Evolutionary conservation across 805 yeast genomes (phyloP).

Genomic region (Wickerhamiella galacta): DNA sequence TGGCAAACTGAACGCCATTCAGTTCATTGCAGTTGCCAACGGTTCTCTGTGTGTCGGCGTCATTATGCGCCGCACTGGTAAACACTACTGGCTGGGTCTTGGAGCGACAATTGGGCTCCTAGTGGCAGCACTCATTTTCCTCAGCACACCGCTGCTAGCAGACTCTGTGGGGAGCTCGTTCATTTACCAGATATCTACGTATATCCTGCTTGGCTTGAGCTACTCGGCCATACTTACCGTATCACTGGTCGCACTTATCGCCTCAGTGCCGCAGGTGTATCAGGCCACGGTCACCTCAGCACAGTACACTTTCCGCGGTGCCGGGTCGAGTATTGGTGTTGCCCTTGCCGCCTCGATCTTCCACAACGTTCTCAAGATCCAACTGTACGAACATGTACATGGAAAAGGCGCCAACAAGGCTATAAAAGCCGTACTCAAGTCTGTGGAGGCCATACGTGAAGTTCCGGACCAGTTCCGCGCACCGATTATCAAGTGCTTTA

Average conservation of each 20-base stretch:
- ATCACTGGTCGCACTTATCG: constrained; percentile 55
- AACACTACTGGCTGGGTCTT: constrained; percentile 35
- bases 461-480: constrained; percentile 31
- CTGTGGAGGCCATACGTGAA: constrained; percentile 32
- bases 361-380: constrained; percentile 29
- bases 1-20: constrained; percentile 34
- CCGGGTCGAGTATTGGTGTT: constrained; percentile 77
- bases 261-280: constrained; percentile 48
- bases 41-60: constrained; percentile 56
- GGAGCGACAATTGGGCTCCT: constrained; percentile 28
- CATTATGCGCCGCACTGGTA: constrained; percentile 52
- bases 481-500: constrained; percentile 30
- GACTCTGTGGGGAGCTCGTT: constrained; percentile 37
- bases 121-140: constrained; percentile 30
- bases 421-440: constrained; percentile 30
- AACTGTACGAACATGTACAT: constrained; percentile 18
- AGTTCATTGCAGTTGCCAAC: constrained; percentile 47
- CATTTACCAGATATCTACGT: constrained; percentile 25
- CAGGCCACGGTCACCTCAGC: constrained; percentile 84
- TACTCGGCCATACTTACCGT: constrained; percentile 54
- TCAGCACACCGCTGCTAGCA: constrained; percentile 26
- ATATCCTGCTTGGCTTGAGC: constrained; percentile 42
- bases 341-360: constrained; percentile 51
- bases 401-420: constrained; percentile 30
- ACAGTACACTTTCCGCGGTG: constrained; percentile 73